Evolutionary conservation across 768 basidiomycete species (phyloP).

Genomic region (Termitomyces sp.): DNA sequence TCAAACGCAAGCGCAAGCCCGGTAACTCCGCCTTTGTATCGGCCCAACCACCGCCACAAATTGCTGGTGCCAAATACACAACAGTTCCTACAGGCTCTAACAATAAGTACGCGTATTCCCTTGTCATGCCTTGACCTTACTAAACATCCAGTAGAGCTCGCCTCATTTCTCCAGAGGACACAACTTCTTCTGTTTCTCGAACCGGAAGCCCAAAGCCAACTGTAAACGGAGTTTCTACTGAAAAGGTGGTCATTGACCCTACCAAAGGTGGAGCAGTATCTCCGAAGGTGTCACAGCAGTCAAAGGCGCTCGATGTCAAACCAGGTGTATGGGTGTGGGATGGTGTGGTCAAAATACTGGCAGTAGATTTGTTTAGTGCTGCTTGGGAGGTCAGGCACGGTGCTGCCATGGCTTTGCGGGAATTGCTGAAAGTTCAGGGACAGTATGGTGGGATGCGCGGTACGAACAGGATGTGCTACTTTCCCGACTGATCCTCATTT

Average conservation of each 20-base stretch:
- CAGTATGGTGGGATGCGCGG: constrained; percentile 79
- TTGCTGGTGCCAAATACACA: constrained; percentile 55
- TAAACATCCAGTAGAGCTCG: constrained; percentile 49
- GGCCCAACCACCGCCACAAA: constrained; percentile 55
- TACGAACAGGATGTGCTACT: constrained; percentile 21
- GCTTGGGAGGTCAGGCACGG: constrained; percentile 96
- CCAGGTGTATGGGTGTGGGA: constrained; percentile 85
- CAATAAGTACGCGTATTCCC: constrained; percentile 37
- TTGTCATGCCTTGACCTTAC: background rate
- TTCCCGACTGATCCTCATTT: constrained; percentile 1
- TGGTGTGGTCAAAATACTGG: constrained; percentile 71
- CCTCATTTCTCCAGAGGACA: constrained; percentile 62
- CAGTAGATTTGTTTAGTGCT: constrained; percentile 78
- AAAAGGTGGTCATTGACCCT: constrained; percentile 76
- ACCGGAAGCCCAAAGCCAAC: constrained; percentile 51
- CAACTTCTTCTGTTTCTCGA: constrained; percentile 44
- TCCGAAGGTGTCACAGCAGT: constrained; percentile 71
- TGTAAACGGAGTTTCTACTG: constrained; percentile 35
- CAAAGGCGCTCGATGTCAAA: constrained; percentile 71
- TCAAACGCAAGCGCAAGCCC: constrained; percentile 91
- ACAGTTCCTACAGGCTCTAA: constrained; percentile 52
- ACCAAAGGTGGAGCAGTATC: constrained; percentile 82
- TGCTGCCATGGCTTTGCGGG: constrained; percentile 85
- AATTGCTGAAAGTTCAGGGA: constrained; percentile 82
- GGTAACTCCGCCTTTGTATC: constrained; percentile 82